phyloP scores from a whole-genome alignment of 257 asterid genomes.

The Ballota nigra region DNA sequence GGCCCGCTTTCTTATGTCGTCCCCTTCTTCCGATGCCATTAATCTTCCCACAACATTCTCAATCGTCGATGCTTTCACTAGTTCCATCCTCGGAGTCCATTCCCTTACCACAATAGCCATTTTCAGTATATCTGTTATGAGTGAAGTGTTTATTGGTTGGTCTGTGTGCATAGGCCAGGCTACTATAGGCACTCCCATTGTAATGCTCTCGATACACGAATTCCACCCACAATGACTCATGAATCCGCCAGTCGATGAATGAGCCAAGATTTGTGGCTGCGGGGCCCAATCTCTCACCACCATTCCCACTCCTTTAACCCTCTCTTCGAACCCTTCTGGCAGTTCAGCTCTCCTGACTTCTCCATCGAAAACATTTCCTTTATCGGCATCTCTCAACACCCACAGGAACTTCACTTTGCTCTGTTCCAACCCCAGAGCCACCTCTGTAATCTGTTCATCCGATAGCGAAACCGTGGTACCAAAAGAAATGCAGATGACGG shows the following conservation, averaged over 20 bases:
- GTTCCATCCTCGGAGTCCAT: conserved; percentile 21
- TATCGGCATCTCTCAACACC: conserved; percentile 46
- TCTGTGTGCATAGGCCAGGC: conserved; percentile 51
- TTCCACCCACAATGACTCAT: conserved; percentile 45
- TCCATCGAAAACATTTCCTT: conserved; percentile 29
- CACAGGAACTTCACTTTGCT: conserved; percentile 43
- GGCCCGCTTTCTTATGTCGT: conserved; percentile 32
- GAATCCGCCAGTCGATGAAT: conserved; percentile 35
- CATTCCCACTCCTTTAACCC: conserved; percentile 25
- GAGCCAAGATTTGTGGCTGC: conserved; percentile 35
- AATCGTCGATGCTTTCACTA: conserved; percentile 35
- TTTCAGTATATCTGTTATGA: conserved; percentile 22
- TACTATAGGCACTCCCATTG: conserved; percentile 40
- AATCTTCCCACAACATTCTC: conserved; percentile 36
- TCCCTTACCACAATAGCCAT: conserved; percentile 24
- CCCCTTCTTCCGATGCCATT: conserved; percentile 43
- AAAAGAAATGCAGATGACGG: conserved; percentile 22
- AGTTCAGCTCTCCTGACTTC: conserved; percentile 27
- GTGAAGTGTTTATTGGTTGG: conserved; percentile 28
- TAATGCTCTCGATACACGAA: conserved; percentile 38
- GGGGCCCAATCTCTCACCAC: conserved; percentile 51
- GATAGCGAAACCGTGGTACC: conserved; percentile 27
- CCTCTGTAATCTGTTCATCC: conserved; percentile 21
- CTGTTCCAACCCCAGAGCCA: conserved; percentile 12
- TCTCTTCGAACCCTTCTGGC: background rate